Evolutionary conservation across 129 eudicot species (phyloP).

Genomic region (Arctium minus): DNA sequence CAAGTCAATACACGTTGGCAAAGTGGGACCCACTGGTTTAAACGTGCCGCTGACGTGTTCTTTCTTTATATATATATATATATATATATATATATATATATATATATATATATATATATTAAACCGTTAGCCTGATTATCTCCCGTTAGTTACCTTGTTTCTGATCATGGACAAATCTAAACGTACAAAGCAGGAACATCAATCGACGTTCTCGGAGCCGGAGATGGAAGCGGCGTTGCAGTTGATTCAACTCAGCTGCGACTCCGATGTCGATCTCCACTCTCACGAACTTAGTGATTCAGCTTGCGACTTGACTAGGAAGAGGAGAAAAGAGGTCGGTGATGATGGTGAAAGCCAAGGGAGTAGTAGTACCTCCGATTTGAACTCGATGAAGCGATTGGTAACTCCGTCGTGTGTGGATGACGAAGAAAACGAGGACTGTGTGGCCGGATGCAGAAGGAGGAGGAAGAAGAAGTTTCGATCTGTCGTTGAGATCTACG

Average conservation of each 20-base stretch:
- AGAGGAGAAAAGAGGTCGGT: background rate
- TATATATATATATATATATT: background rate
- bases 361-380: background rate
- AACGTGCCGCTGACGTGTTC: background rate
- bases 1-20: background rate
- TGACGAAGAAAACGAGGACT: background rate
- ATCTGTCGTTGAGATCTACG: conserved; percentile 21
- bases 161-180: background rate
- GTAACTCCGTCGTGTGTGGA: background rate
- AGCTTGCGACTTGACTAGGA: background rate
- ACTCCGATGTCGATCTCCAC: background rate
- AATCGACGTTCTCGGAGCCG: background rate
- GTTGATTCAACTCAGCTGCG: conserved; percentile 20
- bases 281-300: background rate
- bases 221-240: conserved; percentile 24
- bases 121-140: background rate
- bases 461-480: conserved; percentile 19
- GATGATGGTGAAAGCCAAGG: background rate
- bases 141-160: background rate
- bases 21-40: background rate
- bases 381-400: background rate
- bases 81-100: background rate
- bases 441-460: conserved; percentile 1
- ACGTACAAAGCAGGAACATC: background rate
- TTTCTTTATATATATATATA: background rate